Evolutionary conservation across 345 rosid genomes (phyloP).

Genomic region (Gossypium longicalyx): DNA sequence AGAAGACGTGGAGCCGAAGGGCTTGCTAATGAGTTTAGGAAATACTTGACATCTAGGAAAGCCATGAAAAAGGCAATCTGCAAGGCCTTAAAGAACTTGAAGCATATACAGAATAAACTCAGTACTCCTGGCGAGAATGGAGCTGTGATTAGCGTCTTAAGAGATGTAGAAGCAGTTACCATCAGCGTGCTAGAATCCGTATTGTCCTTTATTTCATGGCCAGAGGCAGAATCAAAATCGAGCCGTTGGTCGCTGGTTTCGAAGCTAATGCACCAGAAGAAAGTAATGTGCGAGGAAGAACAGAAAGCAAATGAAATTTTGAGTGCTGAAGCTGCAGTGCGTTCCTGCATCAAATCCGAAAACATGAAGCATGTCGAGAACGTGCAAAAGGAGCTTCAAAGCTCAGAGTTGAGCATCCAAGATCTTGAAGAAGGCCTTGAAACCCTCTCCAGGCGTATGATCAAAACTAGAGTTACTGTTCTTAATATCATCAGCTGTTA

Average conservation of each 20-base stretch:
- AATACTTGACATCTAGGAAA: no score
- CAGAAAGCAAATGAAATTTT: no score
- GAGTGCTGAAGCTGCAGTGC: no score
- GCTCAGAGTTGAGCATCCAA: constrained; percentile 20
- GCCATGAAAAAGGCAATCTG: no score
- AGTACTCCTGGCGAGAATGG: no score
- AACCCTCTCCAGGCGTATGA: constrained; percentile 27
- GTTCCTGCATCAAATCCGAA: no score
- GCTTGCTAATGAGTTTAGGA: neutral
- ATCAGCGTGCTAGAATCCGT: constrained; percentile 23
- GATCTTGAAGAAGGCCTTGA: constrained; percentile 38
- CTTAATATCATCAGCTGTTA: constrained; percentile 26
- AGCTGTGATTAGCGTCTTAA: constrained; percentile 6
- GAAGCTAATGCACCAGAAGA: no score
- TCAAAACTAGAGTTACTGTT: constrained; percentile 34
- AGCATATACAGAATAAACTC: no score
- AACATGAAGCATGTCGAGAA: no score
- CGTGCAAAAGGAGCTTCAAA: neutral
- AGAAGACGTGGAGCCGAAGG: constrained; percentile 16
- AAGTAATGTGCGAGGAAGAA: no score
- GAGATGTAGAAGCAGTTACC: constrained; percentile 29
- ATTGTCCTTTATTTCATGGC: constrained; percentile 21
- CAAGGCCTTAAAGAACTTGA: no score
- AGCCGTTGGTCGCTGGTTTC: no score
- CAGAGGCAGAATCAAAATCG: constrained; percentile 11